Percentiles rank a stretch among this genome's conserved stretches.
Evolutionary conservation across 352 stramenopile genomes (phyloP).

Genomic region (Phytophthora hybrid): DNA sequence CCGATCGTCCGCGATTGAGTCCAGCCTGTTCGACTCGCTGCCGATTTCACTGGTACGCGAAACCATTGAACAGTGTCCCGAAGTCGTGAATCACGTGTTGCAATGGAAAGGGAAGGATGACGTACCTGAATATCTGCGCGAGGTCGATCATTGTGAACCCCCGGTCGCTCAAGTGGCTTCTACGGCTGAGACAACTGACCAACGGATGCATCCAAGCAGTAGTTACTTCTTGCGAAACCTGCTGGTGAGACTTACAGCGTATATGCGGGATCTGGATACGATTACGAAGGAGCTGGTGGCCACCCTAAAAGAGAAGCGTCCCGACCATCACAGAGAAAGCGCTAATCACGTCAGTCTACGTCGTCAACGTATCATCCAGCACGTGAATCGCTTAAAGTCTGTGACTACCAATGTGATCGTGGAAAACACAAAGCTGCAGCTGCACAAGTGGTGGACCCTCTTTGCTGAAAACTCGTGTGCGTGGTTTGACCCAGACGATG

Average conservation of each 20-base stretch:
- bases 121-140: constrained; percentile 54
- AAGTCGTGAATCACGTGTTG: constrained; percentile 81
- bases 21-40: constrained; percentile 74
- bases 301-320: constrained; percentile 33
- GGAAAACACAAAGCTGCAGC: constrained; percentile 71
- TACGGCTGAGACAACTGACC: neutral
- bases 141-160: constrained; percentile 37
- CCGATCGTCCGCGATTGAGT: constrained; percentile 82
- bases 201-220: constrained; percentile 16
- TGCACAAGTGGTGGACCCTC: constrained; percentile 82
- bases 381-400: constrained; percentile 72
- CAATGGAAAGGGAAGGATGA: constrained; percentile 80
- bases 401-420: constrained; percentile 54
- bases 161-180: neutral
- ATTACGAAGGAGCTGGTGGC: constrained; percentile 33
- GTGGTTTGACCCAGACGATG: constrained; percentile 68
- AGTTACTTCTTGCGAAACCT: constrained; percentile 47
- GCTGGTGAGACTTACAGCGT: constrained; percentile 32
- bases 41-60: constrained; percentile 80
- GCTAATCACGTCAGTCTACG: constrained; percentile 19
- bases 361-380: constrained; percentile 39
- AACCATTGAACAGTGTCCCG: constrained; percentile 80
- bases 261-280: constrained; percentile 37
- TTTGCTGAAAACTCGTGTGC: constrained; percentile 69
- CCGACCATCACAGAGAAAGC: constrained; percentile 13